Conservation (phyloP, 306 rosid species). For the Biancaea sappan region DNA sequence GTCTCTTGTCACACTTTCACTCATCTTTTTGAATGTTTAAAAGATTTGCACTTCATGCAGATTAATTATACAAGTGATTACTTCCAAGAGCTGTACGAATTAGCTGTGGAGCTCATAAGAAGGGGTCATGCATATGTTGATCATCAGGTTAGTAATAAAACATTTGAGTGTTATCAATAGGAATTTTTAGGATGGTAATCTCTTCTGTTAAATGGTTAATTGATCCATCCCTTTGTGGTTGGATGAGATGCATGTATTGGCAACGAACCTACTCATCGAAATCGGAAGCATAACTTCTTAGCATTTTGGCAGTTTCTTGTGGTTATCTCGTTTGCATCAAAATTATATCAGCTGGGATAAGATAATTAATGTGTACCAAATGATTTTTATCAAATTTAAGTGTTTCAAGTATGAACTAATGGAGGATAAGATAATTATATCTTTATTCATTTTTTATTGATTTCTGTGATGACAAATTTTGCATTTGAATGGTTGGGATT, state of each 20-base stretch:
- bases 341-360: slow-evolving; percentile 21
- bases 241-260: slow-evolving; percentile 1
- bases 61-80: slow-evolving; percentile 93
- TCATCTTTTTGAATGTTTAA: slow-evolving; percentile 22
- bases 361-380: slow-evolving; percentile 17
- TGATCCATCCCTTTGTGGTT: neutral
- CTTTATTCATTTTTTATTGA: slow-evolving; percentile 9
- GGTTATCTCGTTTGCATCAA: slow-evolving; percentile 17
- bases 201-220: slow-evolving; percentile 20
- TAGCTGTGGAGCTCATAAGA: slow-evolving; percentile 92
- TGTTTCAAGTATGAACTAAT: neutral
- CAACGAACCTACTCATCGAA: slow-evolving; percentile 18
- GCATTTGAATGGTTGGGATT: slow-evolving; percentile 37
- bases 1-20: neutral
- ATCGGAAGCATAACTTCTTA: neutral
- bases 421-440: slow-evolving; percentile 25
- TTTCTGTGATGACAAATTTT: neutral
- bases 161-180: neutral
- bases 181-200: slow-evolving; percentile 2
- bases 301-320: slow-evolving; percentile 16
- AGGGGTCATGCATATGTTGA: slow-evolving; percentile 93
- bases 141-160: slow-evolving; percentile 73
- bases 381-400: neutral
- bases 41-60: slow-evolving; percentile 46
- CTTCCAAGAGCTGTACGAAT: slow-evolving; percentile 88